Evolutionary conservation across 2,329 filamentous ascomycete genomes (phyloP), one percentile per base, ranked within the genome.

Genomic region (Akanthomyces lecanii): DNA sequence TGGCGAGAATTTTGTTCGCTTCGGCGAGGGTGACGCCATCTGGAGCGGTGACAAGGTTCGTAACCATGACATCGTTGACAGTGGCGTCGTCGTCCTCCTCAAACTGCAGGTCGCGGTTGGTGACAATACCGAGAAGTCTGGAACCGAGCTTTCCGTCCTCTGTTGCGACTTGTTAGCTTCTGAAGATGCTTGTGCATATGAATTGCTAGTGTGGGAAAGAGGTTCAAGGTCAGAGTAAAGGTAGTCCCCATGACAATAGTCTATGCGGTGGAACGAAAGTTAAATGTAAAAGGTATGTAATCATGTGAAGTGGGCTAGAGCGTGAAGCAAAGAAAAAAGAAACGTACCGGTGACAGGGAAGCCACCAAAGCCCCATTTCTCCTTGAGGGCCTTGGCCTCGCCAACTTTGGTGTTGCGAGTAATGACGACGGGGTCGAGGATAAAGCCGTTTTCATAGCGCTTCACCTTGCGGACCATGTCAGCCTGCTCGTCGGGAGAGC

Each of bases 231-330:
- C 75, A 74, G 74, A 71, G 68, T 72, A 73, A 62, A 67, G 62
- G 65, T 65, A 67, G 79, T 97, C 92, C 91, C 85, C 92, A 97
- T 82, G 84, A 91, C 90, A 85, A 85, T 66, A 84, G 88, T 90
- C 89, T 86, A 89, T 96, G 85, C 91, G 92, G 95, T 94, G 94
- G 95, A 99, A 99, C 95, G 95, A 99, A 99, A 99, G 95, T 98
- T 98, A 97, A 90, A 86, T 81, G 80, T 82, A 85, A 83, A 81
- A 79, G 83, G 82, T 86, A 83, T 85, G 83, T 91, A 95, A 97
- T 97, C 91, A 92, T 78, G 74, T 63, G 64, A 70, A 72, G 36
- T 30, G 52, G 64, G 62, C 66, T 61, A 36, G 45, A 61, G 60
- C 28, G 44, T 33, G 58, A 50, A 44, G 57, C 30, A 58, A 52